A percentile compares a stretch with the other conserved stretches of the same genome.
phyloP scores from a whole-genome alignment of 306 rosid species.

The Castanopsis chinensis region DNA sequence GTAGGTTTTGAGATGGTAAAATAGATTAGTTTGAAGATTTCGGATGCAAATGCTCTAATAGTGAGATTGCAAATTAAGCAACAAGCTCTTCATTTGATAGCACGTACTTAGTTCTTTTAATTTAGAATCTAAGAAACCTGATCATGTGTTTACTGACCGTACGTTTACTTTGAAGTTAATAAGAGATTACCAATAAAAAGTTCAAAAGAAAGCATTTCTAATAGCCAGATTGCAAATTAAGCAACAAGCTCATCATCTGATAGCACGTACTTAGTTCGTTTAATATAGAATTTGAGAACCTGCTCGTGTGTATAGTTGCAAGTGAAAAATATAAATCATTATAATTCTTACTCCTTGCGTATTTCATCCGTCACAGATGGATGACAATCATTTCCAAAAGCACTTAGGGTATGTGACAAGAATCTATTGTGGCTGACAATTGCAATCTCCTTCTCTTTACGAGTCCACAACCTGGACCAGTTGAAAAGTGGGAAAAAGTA shows the following conservation, averaged over 20 bases:
- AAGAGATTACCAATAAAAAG: not conserved
- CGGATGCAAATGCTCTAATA: too few relatives aligned
- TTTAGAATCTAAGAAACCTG: not conserved
- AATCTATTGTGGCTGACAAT: conserved; percentile 76
- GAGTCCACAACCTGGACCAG: conserved; percentile 84
- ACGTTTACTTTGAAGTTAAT: not conserved
- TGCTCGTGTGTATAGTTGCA: not conserved
- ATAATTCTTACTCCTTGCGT: conserved; percentile 55
- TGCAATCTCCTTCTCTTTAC: conserved; percentile 88
- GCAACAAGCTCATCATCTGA: not conserved
- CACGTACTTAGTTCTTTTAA: not conserved
- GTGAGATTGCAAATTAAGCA: not conserved
- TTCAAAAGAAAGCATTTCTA: not conserved
- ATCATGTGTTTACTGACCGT: not conserved
- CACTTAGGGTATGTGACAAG: conserved; percentile 56
- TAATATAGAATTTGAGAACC: not conserved
- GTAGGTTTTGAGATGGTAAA: too few relatives aligned
- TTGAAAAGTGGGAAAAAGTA: not conserved
- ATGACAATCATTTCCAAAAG: conserved; percentile 88
- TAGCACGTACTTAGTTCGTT: not conserved
- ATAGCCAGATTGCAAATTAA: not conserved
- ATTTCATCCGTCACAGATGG: conserved; percentile 67
- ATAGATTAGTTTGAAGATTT: too few relatives aligned
- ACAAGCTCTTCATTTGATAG: not conserved
- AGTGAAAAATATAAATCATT: not conserved